phyloP scores from a whole-genome alignment of 345 rosid genomes.

The Gynandropsis gynandra region DNA sequence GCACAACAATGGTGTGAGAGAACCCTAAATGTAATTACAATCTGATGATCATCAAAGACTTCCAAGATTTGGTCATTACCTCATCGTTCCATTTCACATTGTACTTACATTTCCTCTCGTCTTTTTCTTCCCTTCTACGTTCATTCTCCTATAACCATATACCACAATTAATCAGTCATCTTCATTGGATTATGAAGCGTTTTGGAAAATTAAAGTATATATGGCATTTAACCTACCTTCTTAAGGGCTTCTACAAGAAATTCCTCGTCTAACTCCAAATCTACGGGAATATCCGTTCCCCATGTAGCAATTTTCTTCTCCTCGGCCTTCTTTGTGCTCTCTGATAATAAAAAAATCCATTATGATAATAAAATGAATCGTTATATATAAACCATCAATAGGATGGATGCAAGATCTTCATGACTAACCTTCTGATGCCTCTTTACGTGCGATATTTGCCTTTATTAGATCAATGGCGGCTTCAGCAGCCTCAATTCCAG shows the following conservation, averaged over 20 bases:
- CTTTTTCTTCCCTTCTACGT: slow-evolving; percentile 39
- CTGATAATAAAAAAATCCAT: slow-evolving; percentile 17
- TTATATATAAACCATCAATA: neutral
- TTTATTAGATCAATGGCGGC: slow-evolving; percentile 67
- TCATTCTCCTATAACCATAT: slow-evolving; percentile 35
- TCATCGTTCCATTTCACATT: slow-evolving; percentile 45
- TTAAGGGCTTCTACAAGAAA: slow-evolving; percentile 41
- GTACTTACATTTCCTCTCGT: slow-evolving; percentile 51
- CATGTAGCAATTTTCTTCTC: slow-evolving; percentile 51
- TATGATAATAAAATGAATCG: neutral
- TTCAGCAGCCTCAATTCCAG: slow-evolving; percentile 79
- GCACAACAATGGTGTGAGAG: too few species aligned
- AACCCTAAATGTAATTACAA: neutral
- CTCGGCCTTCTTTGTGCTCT: slow-evolving; percentile 33
- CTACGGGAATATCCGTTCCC: slow-evolving; percentile 58
- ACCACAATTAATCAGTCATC: neutral
- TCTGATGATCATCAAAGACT: neutral
- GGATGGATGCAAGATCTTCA: neutral
- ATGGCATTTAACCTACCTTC: slow-evolving; percentile 29
- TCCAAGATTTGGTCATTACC: slow-evolving; percentile 26
- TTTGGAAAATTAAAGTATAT: neutral
- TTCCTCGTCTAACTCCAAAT: slow-evolving; percentile 45
- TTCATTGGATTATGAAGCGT: neutral
- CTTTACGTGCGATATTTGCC: slow-evolving; percentile 5
- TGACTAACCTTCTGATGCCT: neutral